Conservation (phyloP, 768 basidiomycete genomes). For the Xerocomus brunneocitrinus region DNA sequence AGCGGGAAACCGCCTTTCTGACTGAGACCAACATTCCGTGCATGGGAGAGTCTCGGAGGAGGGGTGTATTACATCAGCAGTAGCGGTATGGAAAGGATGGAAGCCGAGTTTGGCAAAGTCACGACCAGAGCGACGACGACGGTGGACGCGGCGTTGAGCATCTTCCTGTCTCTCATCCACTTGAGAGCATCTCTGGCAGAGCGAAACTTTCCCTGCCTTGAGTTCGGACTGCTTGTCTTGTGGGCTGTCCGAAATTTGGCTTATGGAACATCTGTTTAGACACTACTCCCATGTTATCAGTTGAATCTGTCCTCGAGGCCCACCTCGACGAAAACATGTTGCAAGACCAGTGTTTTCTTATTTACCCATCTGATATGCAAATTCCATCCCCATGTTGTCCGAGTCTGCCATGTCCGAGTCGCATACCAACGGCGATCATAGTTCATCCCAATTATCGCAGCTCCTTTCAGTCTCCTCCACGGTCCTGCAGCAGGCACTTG, state of each 20-base stretch:
- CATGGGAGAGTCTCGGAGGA: slow-evolving; percentile 17
- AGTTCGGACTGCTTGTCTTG: slow-evolving; percentile 58
- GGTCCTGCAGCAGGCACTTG: slow-evolving; percentile 68
- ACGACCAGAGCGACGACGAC: slow-evolving; percentile 76
- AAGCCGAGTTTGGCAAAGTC: slow-evolving; percentile 11
- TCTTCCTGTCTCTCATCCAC: slow-evolving; percentile 73
- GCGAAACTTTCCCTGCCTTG: slow-evolving; percentile 56
- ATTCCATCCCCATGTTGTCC: slow-evolving; percentile 2
- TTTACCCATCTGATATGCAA: slow-evolving; percentile 6
- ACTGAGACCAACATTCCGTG: slow-evolving; percentile 59
- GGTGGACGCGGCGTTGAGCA: slow-evolving; percentile 41
- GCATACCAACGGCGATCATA: slow-evolving; percentile 7
- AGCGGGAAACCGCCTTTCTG: slow-evolving; percentile 61
- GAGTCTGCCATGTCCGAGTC: slow-evolving; percentile 22
- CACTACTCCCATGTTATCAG: slow-evolving; percentile 11
- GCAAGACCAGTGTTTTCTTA: slow-evolving; percentile 12
- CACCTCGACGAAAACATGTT: slow-evolving; percentile 13
- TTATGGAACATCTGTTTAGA: slow-evolving; percentile 51
- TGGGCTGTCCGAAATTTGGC: slow-evolving; percentile 79
- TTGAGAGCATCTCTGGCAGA: slow-evolving; percentile 61
- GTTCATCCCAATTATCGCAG: slow-evolving; percentile 38
- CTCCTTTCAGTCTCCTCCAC: slow-evolving; percentile 64
- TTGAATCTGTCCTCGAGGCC: slow-evolving; percentile 22
- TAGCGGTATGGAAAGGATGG: neutral
- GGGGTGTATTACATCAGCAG: slow-evolving; percentile 40